Conservation (phyloP, 495 filamentous ascomycete genomes). For the Hypoxylon lienhwacheense region DNA sequence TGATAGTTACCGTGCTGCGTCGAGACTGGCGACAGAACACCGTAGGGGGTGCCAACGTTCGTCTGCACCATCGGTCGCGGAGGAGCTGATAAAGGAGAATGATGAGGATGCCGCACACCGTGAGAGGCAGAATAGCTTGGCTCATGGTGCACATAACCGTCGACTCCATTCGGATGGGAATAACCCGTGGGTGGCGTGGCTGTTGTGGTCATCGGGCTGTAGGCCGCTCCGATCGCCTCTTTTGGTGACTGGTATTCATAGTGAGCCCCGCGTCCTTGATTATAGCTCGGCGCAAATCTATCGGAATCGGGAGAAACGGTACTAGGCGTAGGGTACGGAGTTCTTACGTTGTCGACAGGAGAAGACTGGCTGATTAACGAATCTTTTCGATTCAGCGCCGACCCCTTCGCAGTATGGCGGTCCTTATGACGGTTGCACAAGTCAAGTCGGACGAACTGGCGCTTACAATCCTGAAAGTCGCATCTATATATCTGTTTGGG, state of each 20-base stretch:
- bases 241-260: constrained; percentile 58
- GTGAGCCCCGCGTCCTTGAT: constrained; percentile 48
- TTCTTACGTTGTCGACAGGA: constrained; percentile 50
- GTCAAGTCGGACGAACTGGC: constrained; percentile 92
- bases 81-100: constrained; percentile 45
- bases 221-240: constrained; percentile 51
- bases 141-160: constrained; percentile 51
- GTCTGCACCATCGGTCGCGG: constrained; percentile 52
- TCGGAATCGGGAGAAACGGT: constrained; percentile 57
- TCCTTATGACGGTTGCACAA: constrained; percentile 92
- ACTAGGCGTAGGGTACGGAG: constrained; percentile 46
- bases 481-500: constrained; percentile 96
- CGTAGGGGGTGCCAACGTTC: constrained; percentile 47
- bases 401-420: constrained; percentile 93
- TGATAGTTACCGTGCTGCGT: constrained; percentile 51
- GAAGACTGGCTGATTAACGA: constrained; percentile 63
- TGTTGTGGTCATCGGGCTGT: constrained; percentile 51
- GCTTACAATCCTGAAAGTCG: constrained; percentile 87
- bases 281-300: constrained; percentile 47
- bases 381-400: constrained; percentile 90
- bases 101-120: constrained; percentile 43
- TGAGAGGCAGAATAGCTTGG: constrained; percentile 41
- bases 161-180: constrained; percentile 45
- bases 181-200: constrained; percentile 52
- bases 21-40: constrained; percentile 53